These are phyloP conservation scores for Saccharomycopsis oosterbeekiorum DNA, from an alignment of 805 yeast genomes.

Conservation along the genomic window DNA sequence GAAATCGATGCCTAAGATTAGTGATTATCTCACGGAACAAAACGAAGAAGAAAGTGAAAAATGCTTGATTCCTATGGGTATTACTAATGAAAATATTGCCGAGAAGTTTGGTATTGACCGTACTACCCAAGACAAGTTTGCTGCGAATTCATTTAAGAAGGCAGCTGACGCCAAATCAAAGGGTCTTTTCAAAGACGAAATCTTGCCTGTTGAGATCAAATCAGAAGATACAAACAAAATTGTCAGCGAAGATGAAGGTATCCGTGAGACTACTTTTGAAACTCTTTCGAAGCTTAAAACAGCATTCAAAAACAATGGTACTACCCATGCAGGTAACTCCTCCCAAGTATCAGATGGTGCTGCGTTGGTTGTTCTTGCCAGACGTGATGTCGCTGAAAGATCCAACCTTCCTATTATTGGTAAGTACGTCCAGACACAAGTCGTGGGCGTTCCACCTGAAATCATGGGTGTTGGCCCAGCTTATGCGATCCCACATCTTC, in stretches of 20 bases:
- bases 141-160: conserved; percentile 77
- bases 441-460: conserved; percentile 94
- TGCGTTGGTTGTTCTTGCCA: conserved; percentile 76
- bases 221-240: conserved; percentile 26
- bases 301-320: conserved; percentile 76
- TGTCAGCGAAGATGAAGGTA: conserved; percentile 75
- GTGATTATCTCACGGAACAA: conserved; percentile 36
- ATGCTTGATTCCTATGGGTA: conserved; percentile 94
- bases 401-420: conserved; percentile 65
- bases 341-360: conserved; percentile 97
- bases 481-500: conserved; percentile 79
- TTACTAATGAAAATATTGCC: conserved; percentile 88
- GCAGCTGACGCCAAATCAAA: conserved; percentile 64
- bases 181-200: conserved; percentile 83
- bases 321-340: conserved; percentile 93
- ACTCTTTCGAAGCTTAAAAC: conserved; percentile 70
- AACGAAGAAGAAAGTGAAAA: conserved; percentile 42
- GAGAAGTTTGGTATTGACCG: conserved; percentile 54
- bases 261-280: conserved; percentile 74
- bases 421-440: conserved; percentile 67
- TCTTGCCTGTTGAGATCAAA: conserved; percentile 66
- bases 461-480: conserved; percentile 99
- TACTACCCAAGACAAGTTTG: conserved; percentile 74
- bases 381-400: conserved; percentile 75
- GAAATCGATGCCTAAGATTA: conserved; percentile 53